A percentile compares a stretch with the other conserved stretches of the same genome.
Evolutionary conservation across 257 asterid genomes (phyloP).

Genomic region (Hygrophila difformis): DNA sequence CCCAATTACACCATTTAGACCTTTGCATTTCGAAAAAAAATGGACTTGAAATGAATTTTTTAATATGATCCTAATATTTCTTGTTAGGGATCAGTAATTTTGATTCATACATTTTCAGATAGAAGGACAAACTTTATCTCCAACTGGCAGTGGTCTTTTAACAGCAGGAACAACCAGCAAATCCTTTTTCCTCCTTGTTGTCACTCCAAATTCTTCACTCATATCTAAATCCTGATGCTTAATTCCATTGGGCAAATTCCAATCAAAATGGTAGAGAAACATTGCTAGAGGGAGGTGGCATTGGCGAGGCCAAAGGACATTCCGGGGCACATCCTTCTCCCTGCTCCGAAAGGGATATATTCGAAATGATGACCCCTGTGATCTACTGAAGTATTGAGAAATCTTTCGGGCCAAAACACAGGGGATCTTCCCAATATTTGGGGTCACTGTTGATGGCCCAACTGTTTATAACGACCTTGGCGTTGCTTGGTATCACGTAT

Average conservation of each 20-base stretch:
- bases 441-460: conserved; percentile 16
- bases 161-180: conserved; percentile 10
- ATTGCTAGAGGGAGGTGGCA: conserved; percentile 14
- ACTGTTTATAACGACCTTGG: no score
- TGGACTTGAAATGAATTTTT: no score
- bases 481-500: no score
- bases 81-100: no score
- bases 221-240: conserved; percentile 12
- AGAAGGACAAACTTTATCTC: no score
- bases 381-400: no score
- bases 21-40: no score
- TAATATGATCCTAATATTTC: no score
- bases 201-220: conserved; percentile 15
- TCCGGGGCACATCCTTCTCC: no score
- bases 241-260: conserved; percentile 14
- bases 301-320: conserved; percentile 13
- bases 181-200: conserved; percentile 3
- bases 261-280: conserved; percentile 18
- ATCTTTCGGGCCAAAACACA: conserved; percentile 20
- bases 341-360: conserved; percentile 20
- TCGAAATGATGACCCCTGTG: no score
- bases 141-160: conserved; percentile 7
- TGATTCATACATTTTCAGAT: no score
- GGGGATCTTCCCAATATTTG: conserved; percentile 9
- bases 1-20: no score